Conservation (phyloP, 2,329 filamentous ascomycete genomes). For the Fusarium begoniae region DNA sequence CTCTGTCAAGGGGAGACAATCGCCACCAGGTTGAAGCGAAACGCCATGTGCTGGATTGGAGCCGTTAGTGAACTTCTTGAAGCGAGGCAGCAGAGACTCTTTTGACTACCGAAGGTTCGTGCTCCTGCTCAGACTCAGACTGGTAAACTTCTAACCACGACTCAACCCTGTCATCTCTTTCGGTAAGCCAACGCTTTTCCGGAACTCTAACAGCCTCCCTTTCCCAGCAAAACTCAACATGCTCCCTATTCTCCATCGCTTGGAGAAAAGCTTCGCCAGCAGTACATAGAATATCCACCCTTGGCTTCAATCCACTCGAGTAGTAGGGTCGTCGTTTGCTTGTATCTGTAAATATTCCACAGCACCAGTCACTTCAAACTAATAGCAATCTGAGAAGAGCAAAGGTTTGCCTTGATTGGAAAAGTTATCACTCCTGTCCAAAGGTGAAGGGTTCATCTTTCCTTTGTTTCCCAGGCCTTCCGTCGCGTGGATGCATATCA, state of each 20-base stretch:
- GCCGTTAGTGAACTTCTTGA: not conserved
- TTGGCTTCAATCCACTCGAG: not conserved
- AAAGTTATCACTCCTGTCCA: not conserved
- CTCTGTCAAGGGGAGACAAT: not conserved
- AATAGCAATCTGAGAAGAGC: not conserved
- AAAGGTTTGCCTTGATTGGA: not conserved
- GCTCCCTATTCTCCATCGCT: no score
- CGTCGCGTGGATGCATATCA: not conserved
- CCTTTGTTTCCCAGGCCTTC: not conserved
- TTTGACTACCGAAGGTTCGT: not conserved
- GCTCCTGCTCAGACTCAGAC: no score
- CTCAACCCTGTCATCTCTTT: no score
- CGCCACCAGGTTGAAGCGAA: not conserved
- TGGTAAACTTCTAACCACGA: no score
- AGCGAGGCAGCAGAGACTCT: not conserved
- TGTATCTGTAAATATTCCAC: not conserved
- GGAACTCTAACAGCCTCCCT: no score
- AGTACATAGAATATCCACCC: no score
- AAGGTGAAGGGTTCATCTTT: not conserved
- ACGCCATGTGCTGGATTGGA: not conserved
- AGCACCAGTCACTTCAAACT: not conserved
- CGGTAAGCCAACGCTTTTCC: no score
- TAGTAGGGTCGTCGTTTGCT: not conserved
- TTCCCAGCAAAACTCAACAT: no score
- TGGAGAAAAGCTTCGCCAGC: no score